Evolutionary conservation across 768 basidiomycete genomes (phyloP), one percentile per base, ranked within the genome.

Genomic region (Xerocomellus dryophilus): DNA sequence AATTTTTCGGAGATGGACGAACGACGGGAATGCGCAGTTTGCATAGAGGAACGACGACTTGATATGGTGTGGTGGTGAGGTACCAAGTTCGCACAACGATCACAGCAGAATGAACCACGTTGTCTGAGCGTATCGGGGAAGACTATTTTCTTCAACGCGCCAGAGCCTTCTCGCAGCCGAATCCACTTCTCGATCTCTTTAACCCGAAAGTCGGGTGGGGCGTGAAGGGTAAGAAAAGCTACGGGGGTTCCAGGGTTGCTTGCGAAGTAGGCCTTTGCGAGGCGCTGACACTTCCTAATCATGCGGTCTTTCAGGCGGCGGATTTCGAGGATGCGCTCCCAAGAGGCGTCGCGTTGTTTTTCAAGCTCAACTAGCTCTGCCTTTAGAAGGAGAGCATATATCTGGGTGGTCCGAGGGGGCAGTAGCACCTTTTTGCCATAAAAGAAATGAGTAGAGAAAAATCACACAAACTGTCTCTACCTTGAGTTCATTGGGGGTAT

Each of bases 171-270:
- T 1, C 85, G 81, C 29, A 78, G 74, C 53, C 80, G 75, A 61
- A 86, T 81, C 88, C 88, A 90, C 53, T 81, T 82, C 62, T 90
- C 87, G 81, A 90, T 86, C 68, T 87, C 86, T 69, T 86, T 86
- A 35, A 88, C 70, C 18, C 86, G 78, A 64, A 90, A 90, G 65
- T 90, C 87, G 32, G 79, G 65, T 4, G 87, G 86, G 1, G 88
- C 85, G 45, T 86, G 76, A 36, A 87, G 71, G 11, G 85, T 84
- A 57, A 83, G 82, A 69, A 88, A 88, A 31, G 79, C 73, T 49
- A 75, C 71, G 17, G 69, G 67, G 32, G 75, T 67, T 46, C 74
- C 66, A 50, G 74, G 69, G 40, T 69, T 75, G 25, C 73, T 66
- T 29, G 74, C 65, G 12, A 78, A 71, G 47, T 70, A 64, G 50